These are phyloP conservation scores for Neurospora sp. DNA, from an alignment of 495 filamentous ascomycete species.

Conservation along the genomic window DNA sequence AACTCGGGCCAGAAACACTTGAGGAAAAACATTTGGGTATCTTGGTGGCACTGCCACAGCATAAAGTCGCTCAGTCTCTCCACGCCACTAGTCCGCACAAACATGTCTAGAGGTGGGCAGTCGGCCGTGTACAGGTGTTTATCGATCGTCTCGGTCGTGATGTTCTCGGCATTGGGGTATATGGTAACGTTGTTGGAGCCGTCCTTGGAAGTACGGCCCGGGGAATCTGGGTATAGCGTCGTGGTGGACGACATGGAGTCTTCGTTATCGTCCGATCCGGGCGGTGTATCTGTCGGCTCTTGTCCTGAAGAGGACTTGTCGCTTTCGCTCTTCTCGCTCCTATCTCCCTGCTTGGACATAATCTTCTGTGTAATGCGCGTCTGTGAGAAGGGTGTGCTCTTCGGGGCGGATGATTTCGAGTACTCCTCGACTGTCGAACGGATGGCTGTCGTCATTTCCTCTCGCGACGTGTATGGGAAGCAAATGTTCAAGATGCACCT, in stretches of 20 bases:
- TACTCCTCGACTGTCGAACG: conserved; percentile 76
- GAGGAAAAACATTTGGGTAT: conserved; percentile 85
- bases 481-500: conserved; percentile 87
- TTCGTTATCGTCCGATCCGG: conserved; percentile 34
- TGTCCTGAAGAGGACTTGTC: conserved; percentile 15
- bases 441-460: conserved; percentile 92
- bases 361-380: conserved; percentile 79
- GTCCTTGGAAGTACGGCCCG: conserved; percentile 32
- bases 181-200: conserved; percentile 19
- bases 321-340: conserved; percentile 25
- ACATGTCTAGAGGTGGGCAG: conserved; percentile 77
- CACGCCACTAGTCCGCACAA: conserved; percentile 85
- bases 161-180: conserved; percentile 63
- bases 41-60: conserved; percentile 93
- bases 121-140: conserved; percentile 75
- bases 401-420: conserved; percentile 50
- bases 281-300: conserved; percentile 12
- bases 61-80: conserved; percentile 91
- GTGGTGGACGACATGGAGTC: conserved; percentile 45
- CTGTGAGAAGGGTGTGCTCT: conserved; percentile 69
- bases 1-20: conserved; percentile 95
- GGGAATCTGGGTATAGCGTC: conserved; percentile 33
- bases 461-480: conserved; percentile 92
- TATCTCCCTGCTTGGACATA: conserved; percentile 42
- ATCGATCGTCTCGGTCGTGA: conserved; percentile 67